A percentile compares a stretch with the other conserved stretches of the same genome.
phyloP scores from a whole-genome alignment of 73 alveolate species.

The Paramecium bursaria region DNA sequence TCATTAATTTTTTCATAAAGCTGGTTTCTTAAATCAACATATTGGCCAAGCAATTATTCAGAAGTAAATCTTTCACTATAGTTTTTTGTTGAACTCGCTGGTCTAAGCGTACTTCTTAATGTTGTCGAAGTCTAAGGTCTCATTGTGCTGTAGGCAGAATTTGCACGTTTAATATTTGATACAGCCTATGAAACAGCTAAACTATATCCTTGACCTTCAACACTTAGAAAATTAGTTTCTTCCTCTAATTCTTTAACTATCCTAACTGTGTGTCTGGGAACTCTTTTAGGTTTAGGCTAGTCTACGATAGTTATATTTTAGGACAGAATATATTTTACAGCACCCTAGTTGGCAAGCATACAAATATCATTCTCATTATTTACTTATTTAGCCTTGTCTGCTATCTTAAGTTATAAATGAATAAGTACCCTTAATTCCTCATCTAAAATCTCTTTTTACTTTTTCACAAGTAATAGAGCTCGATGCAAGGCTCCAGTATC shows the following conservation, averaged over 20 bases:
- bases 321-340: slow-evolving; percentile 15
- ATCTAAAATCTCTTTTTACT: slow-evolving; percentile 36
- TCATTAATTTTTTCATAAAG: slow-evolving; percentile 32
- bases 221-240: neutral
- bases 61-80: slow-evolving; percentile 41
- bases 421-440: neutral
- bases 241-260: slow-evolving; percentile 24
- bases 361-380: slow-evolving; percentile 59
- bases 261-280: neutral
- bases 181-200: slow-evolving; percentile 37
- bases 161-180: too few relatives aligned
- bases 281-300: slow-evolving; percentile 13
- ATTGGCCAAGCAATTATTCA: slow-evolving; percentile 21
- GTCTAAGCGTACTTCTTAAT: slow-evolving; percentile 59
- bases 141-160: too few relatives aligned
- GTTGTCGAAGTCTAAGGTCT: too few relatives aligned
- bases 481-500: slow-evolving; percentile 45
- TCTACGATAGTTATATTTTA: slow-evolving; percentile 23
- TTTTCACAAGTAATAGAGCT: slow-evolving; percentile 26
- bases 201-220: slow-evolving; percentile 43
- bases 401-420: neutral
- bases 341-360: slow-evolving; percentile 56
- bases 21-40: slow-evolving; percentile 56
- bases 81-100: slow-evolving; percentile 37
- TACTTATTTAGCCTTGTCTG: slow-evolving; percentile 49